Percentiles rank a stretch among this genome's conserved stretches.
Evolutionary conservation across 768 basidiomycete species (phyloP).

Genomic region (Leccinum ochraceum): DNA sequence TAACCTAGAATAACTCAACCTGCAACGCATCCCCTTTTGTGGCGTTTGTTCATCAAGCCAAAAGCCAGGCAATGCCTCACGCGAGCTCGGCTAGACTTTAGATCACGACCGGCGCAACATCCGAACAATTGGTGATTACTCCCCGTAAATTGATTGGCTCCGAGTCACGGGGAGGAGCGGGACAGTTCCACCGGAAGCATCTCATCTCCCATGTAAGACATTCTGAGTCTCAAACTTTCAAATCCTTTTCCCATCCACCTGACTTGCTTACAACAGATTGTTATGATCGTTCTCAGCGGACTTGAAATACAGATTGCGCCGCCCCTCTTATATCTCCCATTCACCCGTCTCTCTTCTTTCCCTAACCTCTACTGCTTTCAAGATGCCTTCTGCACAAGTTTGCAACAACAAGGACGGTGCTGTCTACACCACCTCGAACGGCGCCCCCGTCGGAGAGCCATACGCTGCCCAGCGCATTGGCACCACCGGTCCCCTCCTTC

Average conservation of each 20-base stretch:
- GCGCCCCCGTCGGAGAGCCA: slow-evolving; percentile 72
- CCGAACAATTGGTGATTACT: not conserved
- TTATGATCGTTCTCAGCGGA: slow-evolving; percentile 25
- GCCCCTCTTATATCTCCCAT: slow-evolving; percentile 14
- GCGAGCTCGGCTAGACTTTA: not conserved
- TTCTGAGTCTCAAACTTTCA: slow-evolving; percentile 8
- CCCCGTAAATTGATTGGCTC: slow-evolving; percentile 2
- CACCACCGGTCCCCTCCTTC: slow-evolving; percentile 74
- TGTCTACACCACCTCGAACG: slow-evolving; percentile 84
- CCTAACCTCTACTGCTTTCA: slow-evolving; percentile 5
- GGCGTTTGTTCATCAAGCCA: not conserved
- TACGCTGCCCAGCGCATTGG: slow-evolving; percentile 82
- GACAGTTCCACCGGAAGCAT: not conserved
- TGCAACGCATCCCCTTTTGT: not conserved
- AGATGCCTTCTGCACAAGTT: slow-evolving; percentile 70
- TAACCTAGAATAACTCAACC: not conserved
- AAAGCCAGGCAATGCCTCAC: not conserved
- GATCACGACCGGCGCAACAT: not conserved
- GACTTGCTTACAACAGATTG: slow-evolving; percentile 10
- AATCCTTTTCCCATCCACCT: slow-evolving; percentile 11
- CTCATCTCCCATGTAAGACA: slow-evolving; percentile 11
- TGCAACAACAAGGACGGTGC: slow-evolving; percentile 54
- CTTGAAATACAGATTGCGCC: slow-evolving; percentile 18
- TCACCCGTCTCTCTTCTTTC: not conserved
- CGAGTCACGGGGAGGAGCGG: not conserved